Base-by-base conservation (phyloP, 805 yeast species). In the Wickerhamiella bombiphila region DNA sequence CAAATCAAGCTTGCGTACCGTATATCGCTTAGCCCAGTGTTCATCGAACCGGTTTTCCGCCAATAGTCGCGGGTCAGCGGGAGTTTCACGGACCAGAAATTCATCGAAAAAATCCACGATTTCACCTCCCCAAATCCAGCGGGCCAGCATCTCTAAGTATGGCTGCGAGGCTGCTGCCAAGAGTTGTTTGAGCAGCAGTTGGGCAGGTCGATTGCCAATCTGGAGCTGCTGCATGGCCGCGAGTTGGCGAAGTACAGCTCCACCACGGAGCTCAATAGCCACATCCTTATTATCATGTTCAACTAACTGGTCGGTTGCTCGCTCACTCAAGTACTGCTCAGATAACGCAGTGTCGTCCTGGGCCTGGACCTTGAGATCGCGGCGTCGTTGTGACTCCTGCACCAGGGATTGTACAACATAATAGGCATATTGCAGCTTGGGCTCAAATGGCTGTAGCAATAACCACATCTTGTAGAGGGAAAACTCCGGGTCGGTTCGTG, bases 101-200 rank as follows among this genome's bases (percentile, higher is more conserved):
- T 88, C 98, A 29, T 76, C 73, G 51, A 72, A 74, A 0, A 81
- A 82, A 48, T 91, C 98, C 44, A 71, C 67, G 7, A 91, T 63
- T 4, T 63, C 61, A 0, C 98, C 98, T 35, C 66, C 60, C 3
- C 68, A 65, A 14, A 88, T 63, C 98, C 98, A 91, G n/a, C 60
- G 53, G 47, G 79, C 75, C 7, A 91, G 61, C 74, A 80, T 78
- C 1, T 47, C 46, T 15, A 81, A 62, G 50, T 82, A 91, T 29
- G 72, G 72, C 22, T 44, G 49, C 28, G 93, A 73, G 1, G 83
- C 70, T 11, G 64, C 64, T 33, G 69, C 68, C 36, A 79, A 70
- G 2, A 88, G 48, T 3, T 51, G 48, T 1, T 59, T 52, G 30
- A 82, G 59, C 45, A 81, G 74, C 3, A 63, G 61, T 28, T 60